These are phyloP conservation scores for Loxodes magnus DNA, from an alignment of 73 alveolate species.

Conservation along the genomic window DNA sequence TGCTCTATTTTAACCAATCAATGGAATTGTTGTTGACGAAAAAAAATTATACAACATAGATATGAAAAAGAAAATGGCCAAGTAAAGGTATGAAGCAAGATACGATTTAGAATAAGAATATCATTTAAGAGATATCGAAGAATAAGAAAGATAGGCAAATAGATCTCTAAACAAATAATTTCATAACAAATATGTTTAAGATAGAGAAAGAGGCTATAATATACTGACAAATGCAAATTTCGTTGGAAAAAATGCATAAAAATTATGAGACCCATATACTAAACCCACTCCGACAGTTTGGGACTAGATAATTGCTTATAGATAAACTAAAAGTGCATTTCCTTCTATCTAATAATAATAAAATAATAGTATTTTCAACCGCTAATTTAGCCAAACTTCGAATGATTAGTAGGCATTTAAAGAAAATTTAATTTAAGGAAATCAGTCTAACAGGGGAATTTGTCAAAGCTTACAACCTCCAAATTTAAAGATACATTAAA, in stretches of 20 bases:
- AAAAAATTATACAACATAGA: conserved; percentile 56
- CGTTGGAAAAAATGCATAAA: conserved; percentile 12
- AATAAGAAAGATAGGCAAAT: conserved; percentile 19
- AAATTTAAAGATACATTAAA: too few relatives aligned
- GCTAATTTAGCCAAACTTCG: too few relatives aligned
- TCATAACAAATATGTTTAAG: conserved; percentile 24
- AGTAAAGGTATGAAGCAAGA: conserved; percentile 61
- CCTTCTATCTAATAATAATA: too few relatives aligned
- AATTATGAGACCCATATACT: neutral
- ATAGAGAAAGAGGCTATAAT: conserved; percentile 44
- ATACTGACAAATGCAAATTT: conserved; percentile 33
- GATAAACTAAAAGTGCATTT: too few relatives aligned
- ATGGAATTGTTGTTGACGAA: conserved; percentile 62
- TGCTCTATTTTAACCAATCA: conserved; percentile 67
- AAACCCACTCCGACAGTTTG: conserved; percentile 3
- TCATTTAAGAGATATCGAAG: conserved; percentile 27
- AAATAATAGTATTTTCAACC: too few relatives aligned
- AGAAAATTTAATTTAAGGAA: too few relatives aligned
- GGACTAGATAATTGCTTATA: too few relatives aligned
- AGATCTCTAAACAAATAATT: conserved; percentile 28
- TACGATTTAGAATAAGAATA: conserved; percentile 53
- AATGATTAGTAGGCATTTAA: too few relatives aligned
- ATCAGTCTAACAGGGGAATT: too few relatives aligned
- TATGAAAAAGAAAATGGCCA: conserved; percentile 62
- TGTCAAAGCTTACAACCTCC: too few relatives aligned